A percentile compares a stretch with the other conserved stretches of the same genome.
Conservation (phyloP, 106 monocot species). For the Dendrobium huoshanense region DNA sequence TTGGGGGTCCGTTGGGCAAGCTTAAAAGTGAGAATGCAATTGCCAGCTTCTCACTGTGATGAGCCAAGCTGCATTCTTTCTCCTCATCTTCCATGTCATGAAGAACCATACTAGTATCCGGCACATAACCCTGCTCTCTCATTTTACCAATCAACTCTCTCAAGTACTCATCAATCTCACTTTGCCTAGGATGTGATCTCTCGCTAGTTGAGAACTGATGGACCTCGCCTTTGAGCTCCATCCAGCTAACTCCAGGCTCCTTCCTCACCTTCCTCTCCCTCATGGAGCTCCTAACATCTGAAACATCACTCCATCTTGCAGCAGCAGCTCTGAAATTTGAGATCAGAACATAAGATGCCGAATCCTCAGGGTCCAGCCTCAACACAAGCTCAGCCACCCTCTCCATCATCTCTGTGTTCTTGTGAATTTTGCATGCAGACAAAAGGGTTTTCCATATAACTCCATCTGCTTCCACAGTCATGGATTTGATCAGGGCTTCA, state of each 20-base stretch:
- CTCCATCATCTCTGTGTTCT: constrained; percentile 48
- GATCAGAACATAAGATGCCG: constrained; percentile 57
- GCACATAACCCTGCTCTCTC: constrained; percentile 44
- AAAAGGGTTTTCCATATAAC: constrained; percentile 82
- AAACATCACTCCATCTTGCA: constrained; percentile 50
- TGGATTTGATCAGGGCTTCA: constrained; percentile 49
- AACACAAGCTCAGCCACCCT: constrained; percentile 48
- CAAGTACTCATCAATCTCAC: constrained; percentile 34
- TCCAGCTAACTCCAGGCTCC: constrained; percentile 71
- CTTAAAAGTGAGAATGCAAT: constrained; percentile 48
- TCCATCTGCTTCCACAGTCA: constrained; percentile 45
- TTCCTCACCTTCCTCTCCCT: constrained; percentile 54
- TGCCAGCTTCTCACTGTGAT: constrained; percentile 65
- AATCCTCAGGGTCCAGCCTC: constrained; percentile 53
- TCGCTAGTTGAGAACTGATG: constrained; percentile 55
- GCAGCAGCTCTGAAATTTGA: constrained; percentile 53
- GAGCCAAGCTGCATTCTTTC: constrained; percentile 52
- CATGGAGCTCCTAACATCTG: constrained; percentile 48
- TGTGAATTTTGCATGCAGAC: constrained; percentile 57
- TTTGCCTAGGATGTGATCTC: constrained; percentile 29
- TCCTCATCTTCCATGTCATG: constrained; percentile 82
- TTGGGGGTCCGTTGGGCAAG: constrained; percentile 21
- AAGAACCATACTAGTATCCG: constrained; percentile 40
- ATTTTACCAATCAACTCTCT: constrained; percentile 38
- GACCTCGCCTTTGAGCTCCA: constrained; percentile 52